Evolutionary conservation across 2,329 filamentous ascomycete species (phyloP).

Genomic region (Rhynchosporium graminicola): DNA sequence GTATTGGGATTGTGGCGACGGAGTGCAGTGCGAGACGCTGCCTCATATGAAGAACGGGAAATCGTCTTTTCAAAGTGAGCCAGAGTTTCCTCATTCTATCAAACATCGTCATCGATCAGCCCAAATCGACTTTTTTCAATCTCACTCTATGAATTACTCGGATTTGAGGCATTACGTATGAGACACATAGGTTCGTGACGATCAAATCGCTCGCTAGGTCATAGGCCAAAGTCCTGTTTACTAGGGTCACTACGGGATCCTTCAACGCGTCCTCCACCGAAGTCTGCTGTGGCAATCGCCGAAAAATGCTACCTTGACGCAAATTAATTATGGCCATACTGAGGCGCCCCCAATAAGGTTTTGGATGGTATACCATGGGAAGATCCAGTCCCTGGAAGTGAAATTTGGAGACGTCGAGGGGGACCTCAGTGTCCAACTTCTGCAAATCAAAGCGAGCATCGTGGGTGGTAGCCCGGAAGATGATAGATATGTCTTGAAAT

Average conservation of each 20-base stretch:
- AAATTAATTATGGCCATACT: neutral
- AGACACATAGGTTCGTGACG: constrained; percentile 13
- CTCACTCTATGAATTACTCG: no score
- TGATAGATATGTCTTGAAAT: constrained; percentile 9
- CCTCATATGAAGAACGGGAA: no score
- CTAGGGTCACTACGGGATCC: constrained; percentile 10
- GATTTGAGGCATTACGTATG: no score
- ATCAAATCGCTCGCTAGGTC: constrained; percentile 12
- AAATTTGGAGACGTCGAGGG: neutral
- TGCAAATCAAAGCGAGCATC: neutral
- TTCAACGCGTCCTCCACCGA: constrained; percentile 10
- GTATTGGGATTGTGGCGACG: constrained; percentile 2
- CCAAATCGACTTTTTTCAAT: no score
- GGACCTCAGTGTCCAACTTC: constrained; percentile 6
- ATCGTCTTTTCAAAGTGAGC: no score
- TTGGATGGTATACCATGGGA: neutral
- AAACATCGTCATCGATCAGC: no score
- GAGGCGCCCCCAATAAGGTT: neutral
- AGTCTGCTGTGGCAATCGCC: neutral
- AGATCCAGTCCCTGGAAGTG: neutral
- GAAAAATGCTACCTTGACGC: neutral
- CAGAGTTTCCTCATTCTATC: no score
- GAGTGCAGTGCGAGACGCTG: no score
- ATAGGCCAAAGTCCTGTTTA: constrained; percentile 10
- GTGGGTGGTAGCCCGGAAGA: neutral